Evolutionary conservation across 106 monocot genomes (phyloP).

Genomic region (Dioscorea alata): DNA sequence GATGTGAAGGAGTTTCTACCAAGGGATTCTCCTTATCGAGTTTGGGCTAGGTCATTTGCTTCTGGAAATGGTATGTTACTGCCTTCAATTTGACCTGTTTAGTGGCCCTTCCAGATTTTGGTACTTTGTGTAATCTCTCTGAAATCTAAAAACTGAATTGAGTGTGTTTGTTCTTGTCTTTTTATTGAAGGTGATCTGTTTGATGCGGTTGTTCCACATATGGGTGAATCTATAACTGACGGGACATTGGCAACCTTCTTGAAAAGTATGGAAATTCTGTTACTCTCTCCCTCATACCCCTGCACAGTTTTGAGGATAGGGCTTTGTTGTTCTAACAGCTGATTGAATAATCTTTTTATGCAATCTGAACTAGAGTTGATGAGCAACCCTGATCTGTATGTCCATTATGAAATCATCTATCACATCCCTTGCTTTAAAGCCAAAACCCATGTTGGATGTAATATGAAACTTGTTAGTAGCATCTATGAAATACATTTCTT

Average conservation of each 20-base stretch:
- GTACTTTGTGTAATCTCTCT: background rate
- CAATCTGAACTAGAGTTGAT: too few relatives aligned
- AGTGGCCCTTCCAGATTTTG: background rate
- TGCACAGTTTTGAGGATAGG: too few relatives aligned
- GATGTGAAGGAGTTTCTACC: constrained; percentile 26
- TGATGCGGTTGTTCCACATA: constrained; percentile 87
- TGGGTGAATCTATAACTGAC: constrained; percentile 99
- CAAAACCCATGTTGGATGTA: too few relatives aligned
- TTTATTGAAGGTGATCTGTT: constrained; percentile 49
- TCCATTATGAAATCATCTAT: too few relatives aligned
- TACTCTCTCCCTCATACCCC: background rate
- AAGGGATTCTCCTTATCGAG: constrained; percentile 34
- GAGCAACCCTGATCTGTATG: too few relatives aligned
- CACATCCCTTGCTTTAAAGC: too few relatives aligned
- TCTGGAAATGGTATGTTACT: constrained; percentile 55
- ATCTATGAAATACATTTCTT: too few relatives aligned
- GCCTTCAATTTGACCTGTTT: background rate
- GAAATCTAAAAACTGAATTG: background rate
- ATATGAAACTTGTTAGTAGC: too few relatives aligned
- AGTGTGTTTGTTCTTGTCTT: constrained; percentile 4
- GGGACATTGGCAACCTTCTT: constrained; percentile 83
- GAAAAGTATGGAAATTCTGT: constrained; percentile 52
- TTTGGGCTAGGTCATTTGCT: constrained; percentile 74
- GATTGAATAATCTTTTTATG: too few relatives aligned
- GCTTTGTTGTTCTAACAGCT: too few relatives aligned